phyloP scores from a whole-genome alignment of 495 filamentous ascomycete genomes.

The Annulohypoxylon stygium region DNA sequence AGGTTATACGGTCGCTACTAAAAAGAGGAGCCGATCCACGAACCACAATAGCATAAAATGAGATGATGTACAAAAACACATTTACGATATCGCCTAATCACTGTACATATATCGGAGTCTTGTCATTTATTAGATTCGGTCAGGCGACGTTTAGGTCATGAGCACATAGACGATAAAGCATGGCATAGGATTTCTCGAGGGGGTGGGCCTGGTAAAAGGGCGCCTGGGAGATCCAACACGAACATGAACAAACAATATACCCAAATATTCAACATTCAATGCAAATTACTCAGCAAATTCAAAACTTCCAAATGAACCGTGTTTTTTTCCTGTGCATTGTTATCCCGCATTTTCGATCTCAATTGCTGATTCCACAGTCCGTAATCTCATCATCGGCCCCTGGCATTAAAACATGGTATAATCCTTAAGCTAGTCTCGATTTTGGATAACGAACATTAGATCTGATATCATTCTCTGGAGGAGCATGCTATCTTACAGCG shows the following conservation, averaged over 20 bases:
- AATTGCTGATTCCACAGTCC: not conserved
- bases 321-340: not conserved
- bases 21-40: slow-evolving; percentile 18
- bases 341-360: not conserved
- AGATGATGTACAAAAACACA: not conserved
- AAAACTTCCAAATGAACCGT: not conserved
- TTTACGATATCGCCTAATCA: slow-evolving; percentile 4
- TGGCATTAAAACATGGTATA: not conserved
- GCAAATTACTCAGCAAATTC: not conserved
- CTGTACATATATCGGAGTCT: slow-evolving; percentile 3
- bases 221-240: not conserved
- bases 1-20: slow-evolving; percentile 19
- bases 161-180: slow-evolving; percentile 11
- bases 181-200: not conserved
- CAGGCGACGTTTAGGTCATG: not conserved
- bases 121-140: slow-evolving; percentile 3
- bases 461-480: slow-evolving; percentile 11
- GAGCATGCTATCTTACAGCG: not conserved
- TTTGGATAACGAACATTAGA: not conserved
- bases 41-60: slow-evolving; percentile 11
- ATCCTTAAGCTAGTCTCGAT: slow-evolving; percentile 2
- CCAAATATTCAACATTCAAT: slow-evolving; percentile 8
- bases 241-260: slow-evolving; percentile 11
- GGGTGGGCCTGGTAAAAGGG: slow-evolving; percentile 7
- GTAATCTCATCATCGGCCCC: not conserved